A percentile compares a stretch with the other conserved stretches of the same genome.
Conservation (phyloP, 495 filamentous ascomycete genomes). For the Penicillium crystallinum region DNA sequence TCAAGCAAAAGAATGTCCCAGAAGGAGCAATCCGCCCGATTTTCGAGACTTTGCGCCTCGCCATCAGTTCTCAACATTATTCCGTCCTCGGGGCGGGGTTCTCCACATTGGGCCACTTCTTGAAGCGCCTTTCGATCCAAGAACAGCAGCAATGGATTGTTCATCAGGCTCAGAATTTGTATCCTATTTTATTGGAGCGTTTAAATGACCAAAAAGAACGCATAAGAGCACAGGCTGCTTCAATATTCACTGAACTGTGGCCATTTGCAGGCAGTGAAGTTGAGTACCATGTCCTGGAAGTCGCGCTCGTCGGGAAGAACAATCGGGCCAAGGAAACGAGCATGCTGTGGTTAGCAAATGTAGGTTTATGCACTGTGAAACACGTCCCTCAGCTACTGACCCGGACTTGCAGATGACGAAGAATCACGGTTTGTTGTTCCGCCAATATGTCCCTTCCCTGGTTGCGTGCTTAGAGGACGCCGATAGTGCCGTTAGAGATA, state of each 20-base stretch:
- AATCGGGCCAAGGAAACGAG: slow-evolving; percentile 74
- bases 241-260: slow-evolving; percentile 68
- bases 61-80: slow-evolving; percentile 66
- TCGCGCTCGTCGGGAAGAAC: slow-evolving; percentile 72
- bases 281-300: slow-evolving; percentile 73
- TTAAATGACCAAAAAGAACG: slow-evolving; percentile 87
- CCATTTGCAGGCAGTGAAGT: slow-evolving; percentile 61
- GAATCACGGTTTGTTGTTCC: slow-evolving; percentile 70
- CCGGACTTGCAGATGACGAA: slow-evolving; percentile 60
- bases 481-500: slow-evolving; percentile 77
- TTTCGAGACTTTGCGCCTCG: slow-evolving; percentile 66
- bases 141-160: slow-evolving; percentile 65
- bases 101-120: slow-evolving; percentile 76
- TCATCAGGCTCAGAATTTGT: slow-evolving; percentile 58
- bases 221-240: slow-evolving; percentile 61
- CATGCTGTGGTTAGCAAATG: slow-evolving; percentile 70
- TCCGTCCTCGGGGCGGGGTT: slow-evolving; percentile 68
- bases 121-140: slow-evolving; percentile 78
- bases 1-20: slow-evolving; percentile 83
- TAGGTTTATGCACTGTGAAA: slow-evolving; percentile 41
- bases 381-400: not conserved
- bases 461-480: slow-evolving; percentile 87
- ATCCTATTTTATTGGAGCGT: slow-evolving; percentile 71
- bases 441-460: slow-evolving; percentile 71
- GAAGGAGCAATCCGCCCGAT: slow-evolving; percentile 63